Base-by-base conservation (phyloP, 2,329 filamentous ascomycete genomes). In the Colletotrichum theobromicola region DNA sequence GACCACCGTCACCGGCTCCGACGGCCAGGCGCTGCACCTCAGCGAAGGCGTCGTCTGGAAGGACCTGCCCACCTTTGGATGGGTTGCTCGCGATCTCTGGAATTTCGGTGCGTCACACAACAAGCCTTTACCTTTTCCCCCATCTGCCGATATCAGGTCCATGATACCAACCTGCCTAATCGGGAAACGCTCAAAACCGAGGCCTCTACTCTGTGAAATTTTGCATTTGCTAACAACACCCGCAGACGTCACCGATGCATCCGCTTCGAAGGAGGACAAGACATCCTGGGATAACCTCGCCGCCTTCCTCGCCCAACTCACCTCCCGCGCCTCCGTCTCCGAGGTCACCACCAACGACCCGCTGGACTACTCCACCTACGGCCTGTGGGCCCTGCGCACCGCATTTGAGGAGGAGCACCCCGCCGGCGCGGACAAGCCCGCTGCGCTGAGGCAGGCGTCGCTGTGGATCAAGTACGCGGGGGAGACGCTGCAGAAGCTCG, bases 51-150 rank as follows among this genome's bases (percentile, higher is more conserved):
- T 77, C 15, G 61, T 82, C 2, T 82, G 81, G 81, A 76, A 65
- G 34, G 80, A 80, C n/a, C 58, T 83, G 55, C 81, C 81, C 4
- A 76, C 73, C 4, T 79, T 82, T 67, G 79, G 79, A 3, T 78
- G 77, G 78, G 71, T 75, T 9, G 76, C 77, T 30, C 75, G 81
- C 32, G 79, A 82, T 10, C 13, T 64, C 12, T 80, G 76, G 72
- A 82, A 83, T 55, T 80, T 78, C 32, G 77, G 81, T 82, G 71
- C 7, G 76, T 76, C n/a, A 7, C 0, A 1, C 57, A 13, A 30
- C 13, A 13, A 21, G 2, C 13, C 30, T 60, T 5, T 7, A n/a
- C 18, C 26, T 35, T 30, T 15, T n/a, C n/a, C 57, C 5, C 13
- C 9, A 60, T 24, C 12, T 35, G 28, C 12, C 2, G 30, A 8